Evolutionary conservation across 2,329 filamentous ascomycete genomes (phyloP), one percentile per base, ranked within the genome.

Genomic region (Stagonosporopsis vannaccii): DNA sequence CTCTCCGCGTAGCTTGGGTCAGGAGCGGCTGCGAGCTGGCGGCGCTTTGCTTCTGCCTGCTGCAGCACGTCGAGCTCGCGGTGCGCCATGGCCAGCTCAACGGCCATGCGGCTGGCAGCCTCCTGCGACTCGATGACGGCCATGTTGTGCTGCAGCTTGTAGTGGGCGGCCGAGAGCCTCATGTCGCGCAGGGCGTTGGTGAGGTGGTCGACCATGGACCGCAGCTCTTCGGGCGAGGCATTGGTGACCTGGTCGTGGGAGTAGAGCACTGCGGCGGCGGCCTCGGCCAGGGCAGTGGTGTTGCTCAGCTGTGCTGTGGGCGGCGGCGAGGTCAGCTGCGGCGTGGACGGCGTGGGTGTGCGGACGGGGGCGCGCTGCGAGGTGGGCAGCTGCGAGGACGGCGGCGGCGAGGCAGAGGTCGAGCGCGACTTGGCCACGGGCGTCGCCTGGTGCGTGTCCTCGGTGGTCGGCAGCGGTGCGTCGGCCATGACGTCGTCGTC

Each of bases 31-130:
- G 84, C 77, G 56, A 87, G 83, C 20, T 80, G 81, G 41, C 82
- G 86, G 47, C 84, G 85, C 47, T 86, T 85, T 71, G 90, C 85
- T 70, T 95, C 90, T 13, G 87, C 87, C 59, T 84, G 83, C 58
- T 92, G 89, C 25, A 97, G 80, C 12, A 93, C 90, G 59, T 97
- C 90, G 19, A 96, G 89, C 76, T 97, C 92, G 20, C 90, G 85
- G 60, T 91, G 86, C n/a, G 89, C 90, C 85, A 97, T 93, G 62
- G 95, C 90, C 67, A 96, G 90, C 76, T 97, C 94, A 5, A 97
- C 93, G 32, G 88, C 90, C 64, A 94, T 92, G 23, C 92, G 87
- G 76, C 96, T 93, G 9, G 91, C 86, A 26, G 92, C 89, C 65
- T 96, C 92, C 44, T 89, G 87, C 51, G 90, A 92, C 70, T 96